A percentile compares a stretch with the other conserved stretches of the same genome.
These are phyloP conservation scores for Drechslerella coelobrocha DNA, from an alignment of 2,329 filamentous ascomycete genomes.

Conservation along the genomic window DNA sequence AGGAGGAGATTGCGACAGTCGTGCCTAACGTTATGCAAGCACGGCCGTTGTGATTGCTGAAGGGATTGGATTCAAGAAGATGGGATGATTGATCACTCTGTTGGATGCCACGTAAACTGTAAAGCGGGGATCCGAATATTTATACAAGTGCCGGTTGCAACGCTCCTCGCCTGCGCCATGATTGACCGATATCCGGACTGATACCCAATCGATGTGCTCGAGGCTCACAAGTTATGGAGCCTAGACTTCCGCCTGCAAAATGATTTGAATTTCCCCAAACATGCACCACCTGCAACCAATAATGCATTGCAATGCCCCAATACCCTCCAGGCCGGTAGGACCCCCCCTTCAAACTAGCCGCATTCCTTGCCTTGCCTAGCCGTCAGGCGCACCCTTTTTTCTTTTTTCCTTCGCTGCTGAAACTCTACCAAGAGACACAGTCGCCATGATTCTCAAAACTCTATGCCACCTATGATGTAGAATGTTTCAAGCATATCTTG, in stretches of 20 bases:
- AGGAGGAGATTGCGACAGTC: not conserved
- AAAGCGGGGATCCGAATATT: constrained; percentile 35
- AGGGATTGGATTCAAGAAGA: not conserved
- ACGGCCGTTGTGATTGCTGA: not conserved
- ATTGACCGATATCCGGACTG: not conserved
- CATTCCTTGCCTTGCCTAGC: constrained; percentile 30
- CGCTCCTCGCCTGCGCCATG: not conserved
- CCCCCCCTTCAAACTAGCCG: constrained; percentile 14
- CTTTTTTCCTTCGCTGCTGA: not conserved
- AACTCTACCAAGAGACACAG: no score
- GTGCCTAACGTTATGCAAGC: not conserved
- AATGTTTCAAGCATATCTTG: not conserved
- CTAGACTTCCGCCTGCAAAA: constrained; percentile 17
- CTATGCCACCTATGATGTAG: not conserved
- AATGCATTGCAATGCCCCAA: constrained; percentile 22
- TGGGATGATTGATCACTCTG: constrained; percentile 8
- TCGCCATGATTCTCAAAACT: not conserved
- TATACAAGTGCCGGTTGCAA: constrained; percentile 21
- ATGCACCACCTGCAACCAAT: constrained; percentile 18
- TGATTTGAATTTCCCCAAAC: constrained; percentile 35
- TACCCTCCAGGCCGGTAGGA: constrained; percentile 9
- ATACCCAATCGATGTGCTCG: not conserved
- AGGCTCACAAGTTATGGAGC: constrained; percentile 5
- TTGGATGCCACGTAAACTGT: not conserved
- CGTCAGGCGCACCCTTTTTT: constrained; percentile 32